Conservation (phyloP, 306 rosid genomes). For the Castanea crenata region DNA sequence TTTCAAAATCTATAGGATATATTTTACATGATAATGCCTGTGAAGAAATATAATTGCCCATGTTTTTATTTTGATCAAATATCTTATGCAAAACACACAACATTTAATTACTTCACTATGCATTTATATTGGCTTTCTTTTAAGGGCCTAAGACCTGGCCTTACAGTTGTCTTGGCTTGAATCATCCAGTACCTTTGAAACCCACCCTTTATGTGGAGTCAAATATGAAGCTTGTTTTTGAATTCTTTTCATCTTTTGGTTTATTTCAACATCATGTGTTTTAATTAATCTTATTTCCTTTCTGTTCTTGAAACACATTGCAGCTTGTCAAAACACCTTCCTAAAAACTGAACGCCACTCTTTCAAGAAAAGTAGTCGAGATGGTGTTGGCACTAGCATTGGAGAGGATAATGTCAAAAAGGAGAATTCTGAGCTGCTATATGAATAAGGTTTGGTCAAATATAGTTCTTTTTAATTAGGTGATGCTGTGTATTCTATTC, state of each 20-base stretch:
- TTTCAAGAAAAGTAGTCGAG: slow-evolving; percentile 29
- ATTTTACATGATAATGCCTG: too few species aligned
- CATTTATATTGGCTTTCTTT: not conserved
- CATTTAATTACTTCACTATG: not conserved
- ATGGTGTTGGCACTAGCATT: slow-evolving; percentile 30
- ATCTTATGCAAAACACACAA: not conserved
- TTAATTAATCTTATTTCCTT: slow-evolving; percentile 3
- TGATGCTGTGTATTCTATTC: not conserved
- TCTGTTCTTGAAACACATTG: slow-evolving; percentile 7
- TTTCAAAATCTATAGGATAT: not conserved
- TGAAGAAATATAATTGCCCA: not conserved
- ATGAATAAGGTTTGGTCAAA: slow-evolving; percentile 29
- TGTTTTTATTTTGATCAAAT: not conserved
- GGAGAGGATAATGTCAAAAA: slow-evolving; percentile 29
- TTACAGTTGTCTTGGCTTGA: not conserved
- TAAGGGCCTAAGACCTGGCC: not conserved
- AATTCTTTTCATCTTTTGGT: not conserved
- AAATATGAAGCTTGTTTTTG: not conserved
- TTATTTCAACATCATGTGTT: not conserved
- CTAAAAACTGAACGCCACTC: slow-evolving; percentile 26
- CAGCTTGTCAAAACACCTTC: slow-evolving; percentile 37
- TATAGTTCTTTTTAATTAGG: slow-evolving; percentile 5
- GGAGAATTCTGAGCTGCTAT: slow-evolving; percentile 34
- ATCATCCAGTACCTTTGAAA: not conserved
- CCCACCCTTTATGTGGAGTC: not conserved